Evolutionary conservation across 2,329 filamentous ascomycete species (phyloP), one percentile per base, ranked within the genome.

Genomic region (Xylaria polymorpha): DNA sequence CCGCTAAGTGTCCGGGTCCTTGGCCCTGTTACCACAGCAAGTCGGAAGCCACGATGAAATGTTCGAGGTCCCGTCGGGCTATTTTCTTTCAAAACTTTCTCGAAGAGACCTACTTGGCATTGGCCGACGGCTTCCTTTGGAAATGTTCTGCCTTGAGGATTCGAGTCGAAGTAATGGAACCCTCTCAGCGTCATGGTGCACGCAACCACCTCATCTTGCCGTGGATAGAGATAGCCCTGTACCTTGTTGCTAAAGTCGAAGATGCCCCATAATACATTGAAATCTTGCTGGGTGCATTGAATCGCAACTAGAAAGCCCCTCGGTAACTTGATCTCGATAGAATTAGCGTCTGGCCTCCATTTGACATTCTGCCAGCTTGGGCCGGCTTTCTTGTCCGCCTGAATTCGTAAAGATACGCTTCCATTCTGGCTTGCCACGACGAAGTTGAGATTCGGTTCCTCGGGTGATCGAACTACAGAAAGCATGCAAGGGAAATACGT

Each of bases 161-260:
- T 87, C 1, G 90, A 85, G 76, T 97, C 93, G 76, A 94, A 91
- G 77, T 95, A 96, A 75, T 95, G 92, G 72, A 97, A 93, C 32
- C 90, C 87, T 53, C 88, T 88, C 9, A 97, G 82, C 1, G 87
- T 90, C 8, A 88, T 86, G 74, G 91, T 88, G 77, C 93, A 94
- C 1, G 92, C 84, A 65, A 91, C 80, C 1, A 84, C 84, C 80
- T 98, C 94, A 61, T 93, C 91, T 37, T 85, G 84, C 48, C 89
- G 87, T 7, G 90, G 88, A 43, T 89, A 88, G 50, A 97, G 84
- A 61, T 89, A 92, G 32, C 86, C 85, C 76, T 94, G 91, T 1
- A 95, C 88, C 75, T 92, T 93, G 72, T 87, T 87, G 32, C 92
- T 93, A 78, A 97, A 95, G 68, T 97, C 93, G 72, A 94, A 93